A percentile compares a stretch with the other conserved stretches of the same genome.
Evolutionary conservation across 2,329 filamentous ascomycete species (phyloP).

Genomic region (Aspergillus sp.): DNA sequence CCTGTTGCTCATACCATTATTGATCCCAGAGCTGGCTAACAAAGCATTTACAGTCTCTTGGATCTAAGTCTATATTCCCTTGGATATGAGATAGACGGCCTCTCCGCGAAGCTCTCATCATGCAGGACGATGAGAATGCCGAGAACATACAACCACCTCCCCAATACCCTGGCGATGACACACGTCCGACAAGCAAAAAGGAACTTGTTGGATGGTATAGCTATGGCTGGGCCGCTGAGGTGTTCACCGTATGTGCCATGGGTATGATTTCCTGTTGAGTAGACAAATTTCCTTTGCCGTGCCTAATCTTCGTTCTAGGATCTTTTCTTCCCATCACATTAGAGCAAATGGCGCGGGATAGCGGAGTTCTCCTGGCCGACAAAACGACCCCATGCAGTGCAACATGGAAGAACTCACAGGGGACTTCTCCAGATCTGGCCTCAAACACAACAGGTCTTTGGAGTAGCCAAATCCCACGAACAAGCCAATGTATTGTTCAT

Average conservation of each 20-base stretch:
- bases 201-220: conserved; percentile 94
- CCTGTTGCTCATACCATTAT: too few species aligned
- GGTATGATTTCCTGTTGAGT: conserved; percentile 43
- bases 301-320: conserved; percentile 48
- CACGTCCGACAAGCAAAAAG: conserved; percentile 77
- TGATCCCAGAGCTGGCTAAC: too few species aligned
- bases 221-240: conserved; percentile 94
- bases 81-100: conserved; percentile 12
- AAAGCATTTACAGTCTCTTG: too few species aligned
- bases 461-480: conserved; percentile 25
- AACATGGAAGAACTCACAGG: conserved; percentile 48
- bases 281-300: conserved; percentile 10
- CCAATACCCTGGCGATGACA: conserved; percentile 79
- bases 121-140: conserved; percentile 27
- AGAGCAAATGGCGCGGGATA: conserved; percentile 88
- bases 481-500: conserved; percentile 74
- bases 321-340: conserved; percentile 95
- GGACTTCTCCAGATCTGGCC: neutral
- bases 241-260: conserved; percentile 88
- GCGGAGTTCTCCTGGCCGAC: conserved; percentile 81
- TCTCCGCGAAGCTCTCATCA: conserved; percentile 36
- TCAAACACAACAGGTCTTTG: conserved; percentile 14
- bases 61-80: neutral
- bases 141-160: conserved; percentile 31
- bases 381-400: conserved; percentile 70